A percentile compares a stretch with the other conserved stretches of the same genome.
These are phyloP conservation scores for Talaromyces sp. DNA, from an alignment of 2,329 filamentous ascomycete genomes.

Conservation along the genomic window DNA sequence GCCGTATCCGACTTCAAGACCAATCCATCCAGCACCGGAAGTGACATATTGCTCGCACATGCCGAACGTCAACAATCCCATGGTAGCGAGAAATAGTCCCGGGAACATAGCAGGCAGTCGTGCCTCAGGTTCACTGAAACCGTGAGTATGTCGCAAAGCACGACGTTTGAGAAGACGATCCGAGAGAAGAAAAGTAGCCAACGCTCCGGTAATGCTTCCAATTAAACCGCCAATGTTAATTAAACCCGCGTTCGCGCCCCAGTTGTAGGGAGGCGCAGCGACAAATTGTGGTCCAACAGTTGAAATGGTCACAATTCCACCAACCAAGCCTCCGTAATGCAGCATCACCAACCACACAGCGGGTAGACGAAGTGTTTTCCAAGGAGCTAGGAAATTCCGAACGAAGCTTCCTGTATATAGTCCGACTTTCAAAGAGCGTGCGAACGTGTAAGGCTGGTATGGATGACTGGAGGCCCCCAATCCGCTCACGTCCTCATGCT, in stretches of 20 bases:
- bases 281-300: conserved; percentile 1
- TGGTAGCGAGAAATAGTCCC: neutral
- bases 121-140: neutral
- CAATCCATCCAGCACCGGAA: conserved; percentile 1
- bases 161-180: neutral
- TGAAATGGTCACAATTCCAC: neutral
- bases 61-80: neutral
- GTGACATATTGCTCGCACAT: neutral
- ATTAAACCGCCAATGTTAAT: neutral
- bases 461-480: neutral
- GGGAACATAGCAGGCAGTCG: neutral
- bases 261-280: neutral
- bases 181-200: neutral
- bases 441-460: neutral
- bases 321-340: neutral
- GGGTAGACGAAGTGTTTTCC: neutral
- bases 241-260: neutral
- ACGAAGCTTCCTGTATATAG: neutral
- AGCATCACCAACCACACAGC: neutral
- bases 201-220: neutral
- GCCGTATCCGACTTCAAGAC: neutral
- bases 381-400: neutral
- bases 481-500: neutral
- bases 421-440: neutral
- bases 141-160: neutral